Percentiles rank a stretch among this genome's conserved stretches.
These are phyloP conservation scores for Malus fusca DNA, from an alignment of 306 rosid genomes.

Conservation along the genomic window DNA sequence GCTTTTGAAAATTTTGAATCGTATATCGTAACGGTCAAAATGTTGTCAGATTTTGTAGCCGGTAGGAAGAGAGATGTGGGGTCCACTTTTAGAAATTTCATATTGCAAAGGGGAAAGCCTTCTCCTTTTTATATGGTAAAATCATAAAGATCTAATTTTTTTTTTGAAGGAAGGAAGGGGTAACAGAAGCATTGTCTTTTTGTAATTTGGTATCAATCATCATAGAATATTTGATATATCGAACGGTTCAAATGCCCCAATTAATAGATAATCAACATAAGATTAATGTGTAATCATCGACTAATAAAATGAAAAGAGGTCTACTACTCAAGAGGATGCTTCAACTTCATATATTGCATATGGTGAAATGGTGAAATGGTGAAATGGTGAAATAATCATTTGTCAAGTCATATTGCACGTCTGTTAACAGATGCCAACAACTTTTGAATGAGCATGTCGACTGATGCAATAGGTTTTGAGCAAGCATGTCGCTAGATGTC, in stretches of 20 bases:
- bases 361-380: no score
- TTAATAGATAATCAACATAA: background rate
- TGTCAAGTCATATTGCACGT: no score
- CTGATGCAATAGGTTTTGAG: no score
- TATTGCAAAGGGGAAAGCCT: slow-evolving; percentile 12
- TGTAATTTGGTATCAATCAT: no score
- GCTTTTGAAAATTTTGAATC: slow-evolving; percentile 28
- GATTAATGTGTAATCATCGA: no score
- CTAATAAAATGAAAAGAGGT: no score
- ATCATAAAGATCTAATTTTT: slow-evolving; percentile 10
- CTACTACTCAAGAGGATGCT: no score
- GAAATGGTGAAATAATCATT: no score
- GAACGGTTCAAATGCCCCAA: background rate
- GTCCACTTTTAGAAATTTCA: slow-evolving; percentile 6
- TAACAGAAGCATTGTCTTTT: background rate
- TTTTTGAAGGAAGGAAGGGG: background rate
- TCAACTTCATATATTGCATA: no score
- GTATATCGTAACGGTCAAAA: slow-evolving; percentile 52
- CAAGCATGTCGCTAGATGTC: no score
- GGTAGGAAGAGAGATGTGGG: slow-evolving; percentile 17
- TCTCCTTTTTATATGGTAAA: background rate
- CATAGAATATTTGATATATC: background rate
- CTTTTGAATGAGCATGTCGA: no score
- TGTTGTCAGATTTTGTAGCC: slow-evolving; percentile 25
- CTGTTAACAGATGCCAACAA: no score